Conservation (phyloP, 805 yeast species). For the Ogataea siamensis region DNA sequence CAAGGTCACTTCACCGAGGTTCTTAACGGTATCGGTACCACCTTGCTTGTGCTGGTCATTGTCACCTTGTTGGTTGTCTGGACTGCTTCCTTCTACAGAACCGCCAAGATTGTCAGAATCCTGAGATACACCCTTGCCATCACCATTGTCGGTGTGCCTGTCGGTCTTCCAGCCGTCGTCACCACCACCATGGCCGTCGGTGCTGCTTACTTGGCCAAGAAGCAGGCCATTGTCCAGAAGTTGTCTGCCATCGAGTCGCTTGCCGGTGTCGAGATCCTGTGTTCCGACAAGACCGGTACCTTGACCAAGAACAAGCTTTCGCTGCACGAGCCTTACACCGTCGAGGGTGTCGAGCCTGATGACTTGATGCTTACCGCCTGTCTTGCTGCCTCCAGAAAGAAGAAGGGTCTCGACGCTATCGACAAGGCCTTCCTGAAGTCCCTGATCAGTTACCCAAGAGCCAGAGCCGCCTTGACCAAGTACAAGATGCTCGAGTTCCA, state of each 20-base stretch:
- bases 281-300: constrained; percentile 98
- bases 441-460: constrained; percentile 83
- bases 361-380: constrained; percentile 97
- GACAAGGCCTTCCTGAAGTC: constrained; percentile 96
- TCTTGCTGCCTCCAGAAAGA: constrained; percentile 96
- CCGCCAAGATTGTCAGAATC: constrained; percentile 80
- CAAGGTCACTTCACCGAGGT: constrained; percentile 97
- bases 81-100: constrained; percentile 93
- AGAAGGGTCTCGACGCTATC: constrained; percentile 97
- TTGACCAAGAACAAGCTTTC: constrained; percentile 96
- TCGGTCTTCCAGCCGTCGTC: constrained; percentile 97
- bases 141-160: constrained; percentile 97
- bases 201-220: constrained; percentile 97
- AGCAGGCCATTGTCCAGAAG: constrained; percentile 96
- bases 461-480: constrained; percentile 87
- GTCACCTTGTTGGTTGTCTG: constrained; percentile 85
- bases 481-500: constrained; percentile 94
- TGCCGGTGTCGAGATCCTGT: constrained; percentile 96
- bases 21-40: constrained; percentile 95
- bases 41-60: constrained; percentile 83
- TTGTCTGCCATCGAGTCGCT: constrained; percentile 94
- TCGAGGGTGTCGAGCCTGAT: constrained; percentile 93
- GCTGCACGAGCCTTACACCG: constrained; percentile 95
- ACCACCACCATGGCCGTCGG: constrained; percentile 99
- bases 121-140: constrained; percentile 91